phyloP scores from a whole-genome alignment of 768 basidiomycete species.

The Sarcodon sp. region DNA sequence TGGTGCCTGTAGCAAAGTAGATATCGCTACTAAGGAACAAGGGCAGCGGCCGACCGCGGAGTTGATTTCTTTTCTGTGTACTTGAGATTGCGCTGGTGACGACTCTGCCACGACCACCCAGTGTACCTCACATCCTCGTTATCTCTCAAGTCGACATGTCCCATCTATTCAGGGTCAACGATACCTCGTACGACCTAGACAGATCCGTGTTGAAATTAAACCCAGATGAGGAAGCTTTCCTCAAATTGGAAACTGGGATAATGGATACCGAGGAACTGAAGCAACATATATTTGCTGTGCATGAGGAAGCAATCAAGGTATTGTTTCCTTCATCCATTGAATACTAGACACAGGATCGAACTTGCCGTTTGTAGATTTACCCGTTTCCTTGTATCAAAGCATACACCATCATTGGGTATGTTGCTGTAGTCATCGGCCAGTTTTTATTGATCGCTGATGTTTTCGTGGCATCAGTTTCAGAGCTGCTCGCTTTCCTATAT shows the following conservation, averaged over 20 bases:
- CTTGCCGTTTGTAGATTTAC: slow-evolving; percentile 8
- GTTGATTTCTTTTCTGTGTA: too few species aligned
- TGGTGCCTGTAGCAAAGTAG: too few species aligned
- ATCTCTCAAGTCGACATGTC: too few species aligned
- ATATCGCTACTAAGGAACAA: too few species aligned
- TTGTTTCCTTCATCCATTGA: neutral
- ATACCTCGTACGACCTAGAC: neutral
- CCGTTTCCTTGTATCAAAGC: slow-evolving; percentile 18
- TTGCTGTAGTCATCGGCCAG: too few species aligned
- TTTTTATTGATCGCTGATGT: neutral
- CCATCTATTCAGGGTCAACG: too few species aligned
- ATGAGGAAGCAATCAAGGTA: slow-evolving; percentile 17
- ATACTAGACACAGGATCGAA: neutral
- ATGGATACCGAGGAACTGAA: slow-evolving; percentile 16
- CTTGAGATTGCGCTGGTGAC: too few species aligned
- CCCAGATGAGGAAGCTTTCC: slow-evolving; percentile 6
- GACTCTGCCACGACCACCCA: too few species aligned
- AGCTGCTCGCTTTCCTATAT: slow-evolving; percentile 12
- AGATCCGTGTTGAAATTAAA: neutral
- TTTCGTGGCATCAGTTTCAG: slow-evolving; percentile 14
- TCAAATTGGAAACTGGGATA: slow-evolving; percentile 15
- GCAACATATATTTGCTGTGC: slow-evolving; percentile 15
- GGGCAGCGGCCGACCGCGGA: too few species aligned
- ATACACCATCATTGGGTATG: too few species aligned
- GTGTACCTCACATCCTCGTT: too few species aligned